Evolutionary conservation across 495 filamentous ascomycete species (phyloP), one percentile per base, ranked within the genome.

Genomic region (Letharia lupina): DNA sequence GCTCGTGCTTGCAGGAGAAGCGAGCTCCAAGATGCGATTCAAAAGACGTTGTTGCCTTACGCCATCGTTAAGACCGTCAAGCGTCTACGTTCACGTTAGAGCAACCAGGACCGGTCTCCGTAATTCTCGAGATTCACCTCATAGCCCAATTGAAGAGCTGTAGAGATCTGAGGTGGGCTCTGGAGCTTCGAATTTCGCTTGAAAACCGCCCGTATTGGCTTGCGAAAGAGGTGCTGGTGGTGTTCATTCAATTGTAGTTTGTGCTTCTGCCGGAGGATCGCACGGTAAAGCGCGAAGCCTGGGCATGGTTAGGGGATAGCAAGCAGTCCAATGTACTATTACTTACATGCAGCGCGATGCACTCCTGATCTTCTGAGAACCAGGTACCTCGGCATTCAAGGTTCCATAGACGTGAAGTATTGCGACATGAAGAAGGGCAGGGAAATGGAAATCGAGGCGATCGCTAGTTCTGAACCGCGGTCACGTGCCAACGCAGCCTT

Each of bases 271-370:
- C 81, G 84, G 44, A 91, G 77, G 69, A 94, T 84, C 41, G 87
- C 84, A 69, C 87, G 81, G 74, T 87, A 92, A 62, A 94, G 86
- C 44, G 89, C 84, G 70, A 89, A 78, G 72, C 87, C 89, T 91
- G 68, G n/a, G 48, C 44, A 50, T 66, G 63, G 67, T 68, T 68
- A 69, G 68, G 44, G 7, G 42, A 28, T 39, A 48, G 63, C 44
- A 54, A 35, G 23, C 31, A 59, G 20, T 42, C 37, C 58, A 47
- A 4, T 2, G 23, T 31, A 10, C n/a, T 35, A 23, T 23, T 9
- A 68, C 83, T 74, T 75, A 90, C 87, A 89, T 76, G 87, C 86
- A 80, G 76, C 77, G 42, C 86, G 82, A 77, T 90, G 87, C 52
- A 74, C 75, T 45, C 78, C 76, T 64, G 77, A 82, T 37, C 71